phyloP scores from a whole-genome alignment of 75 land plant species.

The Isoetes taiwanensis region DNA sequence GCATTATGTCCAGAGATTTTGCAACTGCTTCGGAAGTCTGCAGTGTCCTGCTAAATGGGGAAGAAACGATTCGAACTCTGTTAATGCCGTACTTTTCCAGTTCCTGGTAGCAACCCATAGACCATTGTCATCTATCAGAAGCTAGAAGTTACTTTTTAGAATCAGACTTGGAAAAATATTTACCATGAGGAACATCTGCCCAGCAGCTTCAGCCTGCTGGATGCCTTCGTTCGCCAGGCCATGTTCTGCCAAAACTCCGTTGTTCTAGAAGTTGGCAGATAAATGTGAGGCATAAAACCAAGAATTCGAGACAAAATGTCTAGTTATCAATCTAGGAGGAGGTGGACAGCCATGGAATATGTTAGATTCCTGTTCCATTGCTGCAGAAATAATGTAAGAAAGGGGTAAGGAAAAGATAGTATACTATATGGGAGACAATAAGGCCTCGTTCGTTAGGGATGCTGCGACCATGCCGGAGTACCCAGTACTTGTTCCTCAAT shows the following conservation, averaged over 20 bases:
- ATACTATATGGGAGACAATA: conserved; percentile 77
- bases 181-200: neutral
- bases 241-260: neutral
- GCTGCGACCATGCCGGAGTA: conserved; percentile 87
- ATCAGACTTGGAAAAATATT: neutral
- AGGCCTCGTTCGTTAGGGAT: conserved; percentile 80
- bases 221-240: conserved; percentile 2
- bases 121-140: neutral
- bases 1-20: conserved; percentile 35
- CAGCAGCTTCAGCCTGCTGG: neutral
- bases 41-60: conserved; percentile 73
- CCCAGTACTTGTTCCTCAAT: conserved; percentile 61
- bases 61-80: conserved; percentile 54
- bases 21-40: conserved; percentile 64
- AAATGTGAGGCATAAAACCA: too few relatives aligned
- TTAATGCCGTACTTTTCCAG: conserved; percentile 14
- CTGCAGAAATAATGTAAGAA: too few relatives aligned
- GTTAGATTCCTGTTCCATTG: too few relatives aligned
- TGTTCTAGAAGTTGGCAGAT: neutral
- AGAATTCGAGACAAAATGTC: too few relatives aligned
- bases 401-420: too few relatives aligned
- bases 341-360: too few relatives aligned
- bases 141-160: neutral
- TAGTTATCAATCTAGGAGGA: too few relatives aligned
- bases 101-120: conserved; percentile 9